These are phyloP conservation scores for Gentiana dahurica DNA, from an alignment of 257 asterid genomes.

Conservation along the genomic window DNA sequence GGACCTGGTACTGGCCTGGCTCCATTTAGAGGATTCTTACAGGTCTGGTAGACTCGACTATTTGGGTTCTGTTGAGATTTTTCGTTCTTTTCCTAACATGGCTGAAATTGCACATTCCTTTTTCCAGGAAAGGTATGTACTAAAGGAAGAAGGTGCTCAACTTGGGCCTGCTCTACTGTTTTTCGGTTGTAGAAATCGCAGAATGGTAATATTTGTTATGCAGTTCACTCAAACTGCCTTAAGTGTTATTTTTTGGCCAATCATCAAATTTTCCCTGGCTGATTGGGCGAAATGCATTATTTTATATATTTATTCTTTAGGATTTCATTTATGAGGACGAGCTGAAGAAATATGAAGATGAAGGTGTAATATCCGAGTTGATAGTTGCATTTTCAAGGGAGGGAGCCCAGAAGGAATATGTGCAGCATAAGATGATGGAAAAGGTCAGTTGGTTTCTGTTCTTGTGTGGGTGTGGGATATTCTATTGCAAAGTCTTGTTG, in stretches of 20 bases:
- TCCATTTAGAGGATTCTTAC: slow-evolving; percentile 74
- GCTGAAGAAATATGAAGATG: slow-evolving; percentile 38
- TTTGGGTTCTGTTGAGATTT: background rate
- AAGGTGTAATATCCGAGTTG: slow-evolving; percentile 58
- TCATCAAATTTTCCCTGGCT: background rate
- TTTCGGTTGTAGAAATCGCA: slow-evolving; percentile 71
- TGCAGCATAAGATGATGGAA: slow-evolving; percentile 65
- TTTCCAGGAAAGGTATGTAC: slow-evolving; percentile 56
- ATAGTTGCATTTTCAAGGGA: slow-evolving; percentile 71
- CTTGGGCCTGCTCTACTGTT: slow-evolving; percentile 63
- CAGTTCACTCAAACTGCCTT: background rate
- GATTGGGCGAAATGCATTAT: background rate
- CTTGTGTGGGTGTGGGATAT: too few species aligned
- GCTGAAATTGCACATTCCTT: slow-evolving; percentile 6
- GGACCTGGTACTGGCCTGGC: slow-evolving; percentile 91
- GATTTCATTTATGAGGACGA: slow-evolving; percentile 71
- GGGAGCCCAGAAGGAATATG: slow-evolving; percentile 66
- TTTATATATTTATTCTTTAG: slow-evolving; percentile 21
- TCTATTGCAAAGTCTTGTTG: too few species aligned
- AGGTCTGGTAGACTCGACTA: slow-evolving; percentile 20
- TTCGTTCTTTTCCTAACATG: slow-evolving; percentile 4
- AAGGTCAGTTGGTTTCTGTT: slow-evolving; percentile 24
- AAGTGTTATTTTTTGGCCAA: background rate
- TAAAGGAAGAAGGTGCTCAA: slow-evolving; percentile 46
- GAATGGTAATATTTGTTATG: slow-evolving; percentile 31